These are phyloP conservation scores for Cladosporium sp. DNA, from an alignment of 2,329 filamentous ascomycete genomes.

Conservation along the genomic window DNA sequence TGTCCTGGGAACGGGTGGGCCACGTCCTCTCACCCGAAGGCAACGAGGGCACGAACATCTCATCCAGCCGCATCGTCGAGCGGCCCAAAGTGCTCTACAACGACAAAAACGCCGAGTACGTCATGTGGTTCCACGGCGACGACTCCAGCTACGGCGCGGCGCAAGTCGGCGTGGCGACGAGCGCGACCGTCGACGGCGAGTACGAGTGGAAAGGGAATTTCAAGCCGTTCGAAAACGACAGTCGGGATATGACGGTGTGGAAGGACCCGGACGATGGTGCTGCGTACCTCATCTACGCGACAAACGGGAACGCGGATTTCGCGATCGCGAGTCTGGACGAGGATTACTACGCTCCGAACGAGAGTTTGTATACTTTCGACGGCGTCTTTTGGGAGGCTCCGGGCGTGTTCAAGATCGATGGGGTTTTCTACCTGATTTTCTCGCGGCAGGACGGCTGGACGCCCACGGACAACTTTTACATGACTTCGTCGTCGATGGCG, in stretches of 20 bases:
- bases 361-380: constrained; percentile 21
- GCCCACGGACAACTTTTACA: constrained; percentile 63
- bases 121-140: constrained; percentile 69
- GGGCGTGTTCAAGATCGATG: constrained; percentile 57
- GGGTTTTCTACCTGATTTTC: constrained; percentile 63
- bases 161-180: constrained; percentile 60
- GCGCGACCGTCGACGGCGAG: constrained; percentile 55
- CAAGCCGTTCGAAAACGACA: constrained; percentile 48
- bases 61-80: constrained; percentile 55
- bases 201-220: constrained; percentile 51
- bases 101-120: constrained; percentile 58
- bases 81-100: constrained; percentile 67
- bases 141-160: constrained; percentile 58
- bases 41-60: constrained; percentile 24
- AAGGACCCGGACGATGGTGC: constrained; percentile 56
- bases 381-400: constrained; percentile 49
- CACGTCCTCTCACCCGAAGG: constrained; percentile 50
- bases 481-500: constrained; percentile 52
- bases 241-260: constrained; percentile 57
- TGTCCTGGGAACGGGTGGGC: constrained; percentile 60
- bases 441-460: constrained; percentile 47
- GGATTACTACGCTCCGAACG: constrained; percentile 23
- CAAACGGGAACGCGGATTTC: constrained; percentile 29
- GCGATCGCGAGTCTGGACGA: constrained; percentile 22
- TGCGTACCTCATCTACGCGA: constrained; percentile 55